A percentile compares a stretch with the other conserved stretches of the same genome.
Conservation (phyloP, 345 rosid genomes). For the Moricandia moricandioides region DNA sequence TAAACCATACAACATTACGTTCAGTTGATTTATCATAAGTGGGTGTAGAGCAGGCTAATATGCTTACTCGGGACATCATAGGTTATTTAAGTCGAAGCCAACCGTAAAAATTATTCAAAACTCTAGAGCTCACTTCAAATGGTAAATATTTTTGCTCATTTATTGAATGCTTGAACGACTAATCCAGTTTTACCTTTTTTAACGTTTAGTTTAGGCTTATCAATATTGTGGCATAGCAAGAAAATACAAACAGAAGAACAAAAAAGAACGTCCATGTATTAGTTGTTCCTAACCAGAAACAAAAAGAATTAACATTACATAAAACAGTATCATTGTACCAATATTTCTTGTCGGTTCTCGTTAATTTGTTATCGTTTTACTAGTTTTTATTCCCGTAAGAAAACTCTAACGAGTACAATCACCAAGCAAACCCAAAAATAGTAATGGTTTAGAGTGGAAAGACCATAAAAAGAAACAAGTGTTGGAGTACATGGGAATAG, state of each 20-base stretch:
- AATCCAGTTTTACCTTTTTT: no score
- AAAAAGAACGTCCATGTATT: no score
- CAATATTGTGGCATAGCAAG: no score
- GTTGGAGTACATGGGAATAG: not conserved
- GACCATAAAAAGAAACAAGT: not conserved
- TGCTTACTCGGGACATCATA: not conserved
- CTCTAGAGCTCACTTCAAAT: not conserved
- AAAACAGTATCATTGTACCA: not conserved
- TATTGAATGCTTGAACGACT: no score
- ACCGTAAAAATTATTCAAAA: not conserved
- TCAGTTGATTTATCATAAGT: not conserved
- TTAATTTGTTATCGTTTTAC: not conserved
- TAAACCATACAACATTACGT: not conserved
- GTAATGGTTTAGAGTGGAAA: slow-evolving; percentile 4
- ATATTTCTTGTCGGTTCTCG: not conserved
- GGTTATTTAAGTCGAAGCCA: not conserved
- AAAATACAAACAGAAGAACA: no score
- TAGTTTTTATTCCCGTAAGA: not conserved
- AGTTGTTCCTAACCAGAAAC: not conserved
- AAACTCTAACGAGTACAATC: not conserved
- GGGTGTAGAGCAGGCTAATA: not conserved
- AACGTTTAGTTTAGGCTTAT: no score
- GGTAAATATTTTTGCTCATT: no score
- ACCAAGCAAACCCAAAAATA: not conserved
- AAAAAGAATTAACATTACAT: not conserved